A percentile compares a stretch with the other conserved stretches of the same genome.
Evolutionary conservation across 163 green algal species (phyloP).

Genomic region (Smithsoniella earleae): DNA sequence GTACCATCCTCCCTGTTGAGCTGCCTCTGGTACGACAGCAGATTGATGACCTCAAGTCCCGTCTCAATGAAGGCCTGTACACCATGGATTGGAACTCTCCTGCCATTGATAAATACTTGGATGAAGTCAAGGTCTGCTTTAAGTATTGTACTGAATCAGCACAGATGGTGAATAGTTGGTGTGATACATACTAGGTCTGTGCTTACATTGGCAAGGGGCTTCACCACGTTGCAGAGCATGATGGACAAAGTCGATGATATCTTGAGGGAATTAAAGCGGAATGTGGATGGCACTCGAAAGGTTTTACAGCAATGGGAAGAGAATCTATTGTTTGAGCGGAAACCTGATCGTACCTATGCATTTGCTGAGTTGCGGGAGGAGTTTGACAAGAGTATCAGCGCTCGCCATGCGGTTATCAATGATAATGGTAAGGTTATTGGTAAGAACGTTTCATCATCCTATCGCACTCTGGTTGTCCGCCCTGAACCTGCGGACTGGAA

Average conservation of each 20-base stretch:
- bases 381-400: slow-evolving; percentile 20
- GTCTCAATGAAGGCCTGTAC: slow-evolving; percentile 56
- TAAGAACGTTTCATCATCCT: slow-evolving; percentile 68
- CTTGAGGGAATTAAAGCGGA: slow-evolving; percentile 16
- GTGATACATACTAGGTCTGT: too few relatives aligned
- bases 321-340: slow-evolving; percentile 77
- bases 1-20: slow-evolving; percentile 68
- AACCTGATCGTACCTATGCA: slow-evolving; percentile 34
- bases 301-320: slow-evolving; percentile 47
- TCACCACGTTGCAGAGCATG: slow-evolving; percentile 30
- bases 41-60: slow-evolving; percentile 54
- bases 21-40: slow-evolving; percentile 67
- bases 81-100: slow-evolving; percentile 61
- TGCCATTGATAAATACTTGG: slow-evolving; percentile 69
- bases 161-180: too few relatives aligned
- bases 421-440: slow-evolving; percentile 73
- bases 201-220: too few relatives aligned
- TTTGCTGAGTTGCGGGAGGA: slow-evolving; percentile 25
- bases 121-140: slow-evolving; percentile 35
- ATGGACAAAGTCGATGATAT: slow-evolving; percentile 31
- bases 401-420: slow-evolving; percentile 47
- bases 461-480: slow-evolving; percentile 51
- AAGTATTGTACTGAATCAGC: too few relatives aligned
- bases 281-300: slow-evolving; percentile 28
- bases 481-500: slow-evolving; percentile 50